A percentile compares a stretch with the other conserved stretches of the same genome.
Conservation (phyloP, 345 rosid genomes). For the Chamaenerion angustifolium region DNA sequence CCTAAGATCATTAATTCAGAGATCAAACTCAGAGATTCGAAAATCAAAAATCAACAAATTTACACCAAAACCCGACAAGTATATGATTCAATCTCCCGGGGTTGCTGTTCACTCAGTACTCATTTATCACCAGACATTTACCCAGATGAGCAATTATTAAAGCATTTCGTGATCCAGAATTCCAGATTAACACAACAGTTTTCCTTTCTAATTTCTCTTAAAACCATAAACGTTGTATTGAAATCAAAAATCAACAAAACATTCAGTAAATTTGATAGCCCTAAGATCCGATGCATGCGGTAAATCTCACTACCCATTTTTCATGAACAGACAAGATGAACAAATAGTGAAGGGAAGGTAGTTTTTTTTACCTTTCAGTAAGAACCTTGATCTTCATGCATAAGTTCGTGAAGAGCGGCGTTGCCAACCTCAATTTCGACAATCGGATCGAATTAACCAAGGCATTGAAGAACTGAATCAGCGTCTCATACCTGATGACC, state of each 20-base stretch:
- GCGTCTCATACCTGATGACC: constrained; percentile 41
- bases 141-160: no score
- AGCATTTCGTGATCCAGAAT: no score
- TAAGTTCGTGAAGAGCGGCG: constrained; percentile 39
- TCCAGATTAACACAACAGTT: no score
- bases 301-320: neutral
- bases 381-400: constrained; percentile 41
- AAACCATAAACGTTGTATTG: no score
- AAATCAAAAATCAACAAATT: no score
- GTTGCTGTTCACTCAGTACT: no score
- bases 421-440: constrained; percentile 37
- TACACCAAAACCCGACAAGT: no score
- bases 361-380: constrained; percentile 44
- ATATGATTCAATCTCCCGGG: no score
- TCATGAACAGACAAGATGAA: neutral
- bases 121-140: no score
- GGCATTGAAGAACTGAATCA: constrained; percentile 53
- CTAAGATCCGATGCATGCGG: neutral
- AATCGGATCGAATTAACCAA: constrained; percentile 46
- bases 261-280: neutral
- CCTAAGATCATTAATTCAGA: constrained; percentile 22
- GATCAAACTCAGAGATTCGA: neutral
- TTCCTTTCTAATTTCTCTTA: no score
- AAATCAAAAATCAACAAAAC: no score
- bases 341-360: neutral